A percentile compares a stretch with the other conserved stretches of the same genome.
These are phyloP conservation scores for Penicillium sp. DNA, from an alignment of 2,329 filamentous ascomycete genomes.

Conservation along the genomic window DNA sequence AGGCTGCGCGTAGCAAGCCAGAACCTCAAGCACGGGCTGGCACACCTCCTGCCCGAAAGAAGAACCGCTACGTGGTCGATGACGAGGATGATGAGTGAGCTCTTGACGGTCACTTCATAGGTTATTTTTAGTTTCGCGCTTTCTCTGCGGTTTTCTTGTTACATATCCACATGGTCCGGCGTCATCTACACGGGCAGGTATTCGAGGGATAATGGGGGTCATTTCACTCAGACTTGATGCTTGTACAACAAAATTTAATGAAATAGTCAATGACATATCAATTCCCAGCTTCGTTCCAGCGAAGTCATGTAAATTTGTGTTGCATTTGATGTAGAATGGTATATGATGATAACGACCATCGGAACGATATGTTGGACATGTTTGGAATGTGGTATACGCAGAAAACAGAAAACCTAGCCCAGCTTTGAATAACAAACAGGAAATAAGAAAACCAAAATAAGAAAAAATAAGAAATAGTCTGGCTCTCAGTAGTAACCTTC, in stretches of 20 bases:
- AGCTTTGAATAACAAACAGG: neutral
- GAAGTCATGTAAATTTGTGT: neutral
- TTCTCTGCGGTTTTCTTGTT: slow-evolving; percentile 6
- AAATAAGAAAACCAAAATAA: neutral
- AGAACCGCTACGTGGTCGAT: slow-evolving; percentile 49
- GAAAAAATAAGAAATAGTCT: neutral
- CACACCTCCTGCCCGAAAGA: slow-evolving; percentile 44
- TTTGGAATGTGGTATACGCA: neutral
- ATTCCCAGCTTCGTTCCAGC: neutral
- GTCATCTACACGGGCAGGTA: slow-evolving; percentile 20
- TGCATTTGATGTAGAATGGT: neutral
- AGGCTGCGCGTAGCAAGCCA: slow-evolving; percentile 30
- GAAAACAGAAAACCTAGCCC: neutral
- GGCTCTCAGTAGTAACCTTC: neutral
- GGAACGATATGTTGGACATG: neutral
- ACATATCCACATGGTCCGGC: slow-evolving; percentile 17
- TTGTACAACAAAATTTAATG: slow-evolving; percentile 22
- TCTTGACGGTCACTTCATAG: neutral
- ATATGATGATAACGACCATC: neutral
- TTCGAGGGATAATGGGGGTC: slow-evolving; percentile 11
- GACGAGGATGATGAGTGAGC: slow-evolving; percentile 49
- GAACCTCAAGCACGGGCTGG: slow-evolving; percentile 26
- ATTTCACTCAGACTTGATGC: slow-evolving; percentile 2
- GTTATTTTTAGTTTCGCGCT: neutral
- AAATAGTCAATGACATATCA: slow-evolving; percentile 18